These are phyloP conservation scores for Brassica napus DNA, from an alignment of 345 rosid species.

Conservation along the genomic window Da-Ae NC_063445.1:8636501-8637000, in stretches of 20 bases:
- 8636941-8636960: neutral
- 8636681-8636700: conserved; percentile 37
- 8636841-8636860: neutral
- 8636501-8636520: conserved; percentile 39
- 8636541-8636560: conserved; percentile 18
- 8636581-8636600: conserved; percentile 47
- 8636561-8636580: conserved; percentile 32
- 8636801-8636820: neutral
- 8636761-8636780: neutral
- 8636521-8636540: conserved; percentile 33
- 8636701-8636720: conserved; percentile 37
- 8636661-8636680: conserved; percentile 39
- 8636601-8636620: conserved; percentile 41
- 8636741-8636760: neutral
- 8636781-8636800: neutral
- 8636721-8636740: neutral
- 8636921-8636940: neutral
- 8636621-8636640: conserved; percentile 41
- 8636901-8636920: neutral
- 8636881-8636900: neutral
- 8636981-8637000: conserved; percentile 42
- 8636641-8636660: conserved; percentile 44
- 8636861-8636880: neutral
- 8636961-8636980: conserved; percentile 26
- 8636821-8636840: neutral